Conservation (phyloP, 1,284 basidiomycete species). For the Rhizoctonia solani region DNA sequence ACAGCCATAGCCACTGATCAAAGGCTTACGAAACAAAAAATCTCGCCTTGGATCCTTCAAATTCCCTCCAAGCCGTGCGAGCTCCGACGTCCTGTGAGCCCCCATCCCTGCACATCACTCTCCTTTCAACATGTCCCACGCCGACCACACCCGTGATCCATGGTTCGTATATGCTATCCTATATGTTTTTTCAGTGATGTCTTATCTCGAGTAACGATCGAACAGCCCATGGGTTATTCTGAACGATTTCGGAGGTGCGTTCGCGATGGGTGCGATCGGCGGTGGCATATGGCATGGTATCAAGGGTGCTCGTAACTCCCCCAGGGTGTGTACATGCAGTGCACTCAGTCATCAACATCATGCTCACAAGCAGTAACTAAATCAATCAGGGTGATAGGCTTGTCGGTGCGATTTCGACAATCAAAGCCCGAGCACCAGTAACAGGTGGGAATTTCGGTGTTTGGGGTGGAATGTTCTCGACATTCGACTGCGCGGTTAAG, state of each 20-base stretch:
- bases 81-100: background rate
- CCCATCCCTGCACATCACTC: slow-evolving; percentile 21
- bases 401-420: slow-evolving; percentile 90
- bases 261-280: slow-evolving; percentile 93
- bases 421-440: slow-evolving; percentile 98
- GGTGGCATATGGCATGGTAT: slow-evolving; percentile 99
- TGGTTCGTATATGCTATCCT: slow-evolving; percentile 59
- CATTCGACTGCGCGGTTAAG: slow-evolving; percentile 98
- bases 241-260: slow-evolving; percentile 97
- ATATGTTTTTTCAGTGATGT: background rate
- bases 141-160: slow-evolving; percentile 91
- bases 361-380: slow-evolving; percentile 16
- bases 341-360: background rate
- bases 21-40: slow-evolving; percentile 11
- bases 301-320: slow-evolving; percentile 97
- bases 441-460: slow-evolving; percentile 98
- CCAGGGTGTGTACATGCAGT: slow-evolving; percentile 64
- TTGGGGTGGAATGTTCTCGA: slow-evolving; percentile 97
- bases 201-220: slow-evolving; percentile 3
- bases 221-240: slow-evolving; percentile 96
- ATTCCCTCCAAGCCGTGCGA: too few relatives aligned
- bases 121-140: slow-evolving; percentile 58
- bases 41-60: slow-evolving; percentile 6
- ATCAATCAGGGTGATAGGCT: slow-evolving; percentile 84
- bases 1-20: too few relatives aligned